These are phyloP conservation scores for Vitis vinifera DNA, from an alignment of 164 flowering plant species.

Conservation along the genomic window DNA sequence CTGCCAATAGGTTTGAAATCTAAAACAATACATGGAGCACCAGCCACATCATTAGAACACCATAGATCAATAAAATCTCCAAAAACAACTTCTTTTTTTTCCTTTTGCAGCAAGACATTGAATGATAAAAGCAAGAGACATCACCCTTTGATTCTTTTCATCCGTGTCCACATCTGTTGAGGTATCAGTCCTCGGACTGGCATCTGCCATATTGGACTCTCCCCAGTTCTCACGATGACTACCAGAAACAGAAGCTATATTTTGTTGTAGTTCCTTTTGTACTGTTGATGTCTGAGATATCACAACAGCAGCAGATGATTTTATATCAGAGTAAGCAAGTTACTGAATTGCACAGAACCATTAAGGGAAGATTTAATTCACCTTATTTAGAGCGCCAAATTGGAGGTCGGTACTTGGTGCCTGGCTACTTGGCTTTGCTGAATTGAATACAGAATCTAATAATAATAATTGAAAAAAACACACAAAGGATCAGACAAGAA, in stretches of 20 bases:
- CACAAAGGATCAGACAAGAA: background rate
- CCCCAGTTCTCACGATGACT: conserved; percentile 46
- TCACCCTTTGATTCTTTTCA: conserved; percentile 47
- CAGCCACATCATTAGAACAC: background rate
- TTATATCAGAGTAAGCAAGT: conserved; percentile 22
- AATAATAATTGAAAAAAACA: background rate
- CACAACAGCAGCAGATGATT: conserved; percentile 13
- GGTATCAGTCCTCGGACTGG: conserved; percentile 52
- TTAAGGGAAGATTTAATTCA: conserved; percentile 7
- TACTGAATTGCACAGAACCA: conserved; percentile 7
- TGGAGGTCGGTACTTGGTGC: conserved; percentile 34
- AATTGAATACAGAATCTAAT: conserved; percentile 38
- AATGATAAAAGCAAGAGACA: conserved; percentile 1
- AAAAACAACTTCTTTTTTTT: too few relatives aligned
- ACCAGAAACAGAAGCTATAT: conserved; percentile 22
- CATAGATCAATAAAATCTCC: background rate
- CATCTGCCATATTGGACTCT: conserved; percentile 49
- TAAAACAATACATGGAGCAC: background rate
- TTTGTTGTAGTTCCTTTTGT: conserved; percentile 20
- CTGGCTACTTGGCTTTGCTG: conserved; percentile 40
- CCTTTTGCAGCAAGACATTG: too few relatives aligned
- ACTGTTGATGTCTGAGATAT: conserved; percentile 27
- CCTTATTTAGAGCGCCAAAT: conserved; percentile 54
- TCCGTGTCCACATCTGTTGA: conserved; percentile 55
- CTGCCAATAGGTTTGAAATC: background rate